Evolutionary conservation across 139 green algal genomes (phyloP).

Genomic region (Coelastrella sp.): DNA sequence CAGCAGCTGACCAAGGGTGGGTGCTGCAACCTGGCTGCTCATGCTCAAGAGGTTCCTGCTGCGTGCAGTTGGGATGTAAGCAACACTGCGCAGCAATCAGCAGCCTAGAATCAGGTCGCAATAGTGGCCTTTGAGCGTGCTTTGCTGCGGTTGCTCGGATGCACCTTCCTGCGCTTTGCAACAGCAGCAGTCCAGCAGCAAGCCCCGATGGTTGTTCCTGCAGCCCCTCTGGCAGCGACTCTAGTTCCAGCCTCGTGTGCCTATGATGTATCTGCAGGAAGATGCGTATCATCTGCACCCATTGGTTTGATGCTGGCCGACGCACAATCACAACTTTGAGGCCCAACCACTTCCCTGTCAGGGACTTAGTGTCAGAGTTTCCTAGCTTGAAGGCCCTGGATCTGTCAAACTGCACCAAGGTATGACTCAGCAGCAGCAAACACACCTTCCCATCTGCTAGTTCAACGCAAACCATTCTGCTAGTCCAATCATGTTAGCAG

Average conservation of each 20-base stretch:
- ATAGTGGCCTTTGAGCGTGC: too few relatives aligned
- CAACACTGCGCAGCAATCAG: too few relatives aligned
- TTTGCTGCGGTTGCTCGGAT: background rate
- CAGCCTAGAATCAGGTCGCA: too few relatives aligned
- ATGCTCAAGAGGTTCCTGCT: background rate
- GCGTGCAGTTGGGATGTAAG: background rate
- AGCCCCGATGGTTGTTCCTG: too few relatives aligned
- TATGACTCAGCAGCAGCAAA: background rate
- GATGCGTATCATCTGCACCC: constrained; percentile 35
- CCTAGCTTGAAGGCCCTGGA: constrained; percentile 37
- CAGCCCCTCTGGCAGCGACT: too few relatives aligned
- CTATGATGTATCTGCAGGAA: background rate
- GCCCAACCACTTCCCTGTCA: constrained; percentile 17
- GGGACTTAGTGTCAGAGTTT: constrained; percentile 4
- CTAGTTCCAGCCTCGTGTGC: too few relatives aligned
- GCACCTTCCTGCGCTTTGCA: too few relatives aligned
- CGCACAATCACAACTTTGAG: constrained; percentile 1
- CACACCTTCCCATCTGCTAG: too few relatives aligned
- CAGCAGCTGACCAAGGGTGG: constrained; percentile 11
- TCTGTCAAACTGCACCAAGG: constrained; percentile 48
- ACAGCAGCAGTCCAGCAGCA: too few relatives aligned
- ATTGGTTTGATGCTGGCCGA: constrained; percentile 35
- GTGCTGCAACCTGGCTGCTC: background rate
- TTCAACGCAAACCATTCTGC: too few relatives aligned
- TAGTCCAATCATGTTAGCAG: too few relatives aligned